Base-by-base conservation (phyloP, 2,329 filamentous ascomycete species). In the Thelonectria rubi region DNA sequence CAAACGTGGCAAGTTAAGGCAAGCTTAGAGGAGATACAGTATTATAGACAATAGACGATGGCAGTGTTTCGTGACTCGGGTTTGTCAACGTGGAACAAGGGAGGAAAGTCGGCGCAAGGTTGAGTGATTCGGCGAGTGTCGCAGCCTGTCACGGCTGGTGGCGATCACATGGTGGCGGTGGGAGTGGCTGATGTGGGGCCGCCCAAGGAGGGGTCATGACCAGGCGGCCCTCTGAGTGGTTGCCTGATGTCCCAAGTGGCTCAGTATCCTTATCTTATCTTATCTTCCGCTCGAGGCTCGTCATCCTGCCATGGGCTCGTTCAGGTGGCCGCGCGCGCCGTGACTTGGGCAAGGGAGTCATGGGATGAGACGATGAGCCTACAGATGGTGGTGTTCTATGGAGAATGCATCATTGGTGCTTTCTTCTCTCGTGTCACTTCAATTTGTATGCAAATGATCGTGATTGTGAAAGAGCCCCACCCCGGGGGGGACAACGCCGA, bases 121-220 rank as follows among this genome's bases (percentile, higher is more conserved):
- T 48, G 53, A 49, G 20, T 49, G 54, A 40, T 18, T 61, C 62
- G 54, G 48, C 15, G 26, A 48, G 32, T 60, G 60, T n/a, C n/a
- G n/a, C n/a, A n/a, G n/a, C n/a, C n/a, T 24, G 24, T 24, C 24
- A 24, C 24, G 24, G 24, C 7, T 65, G 34, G 66, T 70, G 60
- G 55, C 70, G 64, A 73, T 75, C 73, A 75, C 73, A 75, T 73
- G 73, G 67, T 60, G 68, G 53, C 48, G 64, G 65, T 55, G 64
- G 62, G 58, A 63, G 65, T 62, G 64, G 61, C 49, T 48, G 46
- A 61, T 58, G 62, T 51, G 65, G 60, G 62, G 58, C 71, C 57
- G 15, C 46, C 59, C 51, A 7, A 54, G 40, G 48, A 17, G 42
- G 53, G 20, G 58, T 51, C 47, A 30, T 47, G 15, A 9, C 32